Percentiles rank a stretch among this genome's conserved stretches.
phyloP scores from a whole-genome alignment of 345 rosid species.

The Eucalyptus urophylla region DNA sequence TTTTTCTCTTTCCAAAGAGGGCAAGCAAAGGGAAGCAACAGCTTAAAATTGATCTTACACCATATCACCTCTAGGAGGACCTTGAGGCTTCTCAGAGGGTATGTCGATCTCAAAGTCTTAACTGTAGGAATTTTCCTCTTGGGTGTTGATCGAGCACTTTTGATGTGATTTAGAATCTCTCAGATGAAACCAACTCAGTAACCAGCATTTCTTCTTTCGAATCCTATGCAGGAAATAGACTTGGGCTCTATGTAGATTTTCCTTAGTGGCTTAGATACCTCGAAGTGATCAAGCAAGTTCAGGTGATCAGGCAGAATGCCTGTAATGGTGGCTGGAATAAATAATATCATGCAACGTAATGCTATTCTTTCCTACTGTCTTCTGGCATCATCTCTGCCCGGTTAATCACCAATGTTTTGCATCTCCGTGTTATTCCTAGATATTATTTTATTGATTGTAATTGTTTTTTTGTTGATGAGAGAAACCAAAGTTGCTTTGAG shows the following conservation, averaged over 20 bases:
- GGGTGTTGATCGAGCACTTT: not conserved
- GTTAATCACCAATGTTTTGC: not conserved
- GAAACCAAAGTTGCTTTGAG: not conserved
- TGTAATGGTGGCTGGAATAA: not conserved
- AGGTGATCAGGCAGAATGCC: not conserved
- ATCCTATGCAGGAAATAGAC: not conserved
- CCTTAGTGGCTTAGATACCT: not conserved
- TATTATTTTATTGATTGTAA: not conserved
- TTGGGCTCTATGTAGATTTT: not conserved
- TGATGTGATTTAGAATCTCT: not conserved
- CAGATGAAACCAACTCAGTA: not conserved
- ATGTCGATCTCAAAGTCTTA: not conserved
- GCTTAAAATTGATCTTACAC: constrained; percentile 78
- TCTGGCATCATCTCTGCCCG: not conserved
- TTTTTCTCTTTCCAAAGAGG: constrained; percentile 23
- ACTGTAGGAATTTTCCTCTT: not conserved
- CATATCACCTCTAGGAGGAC: constrained; percentile 18
- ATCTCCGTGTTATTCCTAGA: not conserved
- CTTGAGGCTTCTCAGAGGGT: not conserved
- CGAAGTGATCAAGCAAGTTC: not conserved
- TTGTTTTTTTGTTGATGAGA: not conserved
- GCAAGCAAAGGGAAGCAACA: constrained; percentile 77
- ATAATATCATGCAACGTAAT: not conserved
- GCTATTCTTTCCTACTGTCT: not conserved
- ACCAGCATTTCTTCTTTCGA: not conserved